phyloP scores from a whole-genome alignment of 139 green algal species.

The Chlorella sp. region DNA sequence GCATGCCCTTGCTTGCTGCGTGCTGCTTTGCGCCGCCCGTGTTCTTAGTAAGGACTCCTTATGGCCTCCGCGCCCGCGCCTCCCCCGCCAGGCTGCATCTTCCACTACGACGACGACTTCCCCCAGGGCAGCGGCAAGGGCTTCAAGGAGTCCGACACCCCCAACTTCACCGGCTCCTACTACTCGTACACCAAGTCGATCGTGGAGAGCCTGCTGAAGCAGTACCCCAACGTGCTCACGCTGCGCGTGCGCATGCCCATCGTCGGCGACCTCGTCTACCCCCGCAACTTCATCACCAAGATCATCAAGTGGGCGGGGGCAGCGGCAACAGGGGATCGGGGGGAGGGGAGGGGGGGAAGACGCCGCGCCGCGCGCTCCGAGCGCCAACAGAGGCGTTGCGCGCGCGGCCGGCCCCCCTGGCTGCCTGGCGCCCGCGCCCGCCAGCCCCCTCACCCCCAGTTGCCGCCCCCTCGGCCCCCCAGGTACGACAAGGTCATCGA shows the following conservation, averaged over 20 bases:
- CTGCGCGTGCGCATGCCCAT: conserved; percentile 98
- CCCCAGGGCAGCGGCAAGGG: conserved; percentile 76
- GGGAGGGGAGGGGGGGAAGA: no score
- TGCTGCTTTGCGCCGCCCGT: no score
- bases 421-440: background rate
- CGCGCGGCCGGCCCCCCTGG: no score
- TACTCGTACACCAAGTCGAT: conserved; percentile 97
- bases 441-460: background rate
- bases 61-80: no score
- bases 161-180: conserved; percentile 98
- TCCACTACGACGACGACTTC: conserved; percentile 95
- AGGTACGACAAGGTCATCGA: conserved; percentile 75
- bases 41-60: no score
- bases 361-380: background rate
- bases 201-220: conserved; percentile 86
- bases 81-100: conserved; percentile 87
- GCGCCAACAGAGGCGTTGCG: no score
- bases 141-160: conserved; percentile 92
- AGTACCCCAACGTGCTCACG: conserved; percentile 92
- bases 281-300: conserved; percentile 99
- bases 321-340: no score
- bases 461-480: background rate
- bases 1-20: no score
- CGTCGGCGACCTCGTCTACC: conserved; percentile 84
- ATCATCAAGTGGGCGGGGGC: conserved; percentile 85